Evolutionary conservation across 192 early-diverging fungal genomes (phyloP), one percentile per base, ranked within the genome.

Genomic region (Umbelopsis vinacea): DNA sequence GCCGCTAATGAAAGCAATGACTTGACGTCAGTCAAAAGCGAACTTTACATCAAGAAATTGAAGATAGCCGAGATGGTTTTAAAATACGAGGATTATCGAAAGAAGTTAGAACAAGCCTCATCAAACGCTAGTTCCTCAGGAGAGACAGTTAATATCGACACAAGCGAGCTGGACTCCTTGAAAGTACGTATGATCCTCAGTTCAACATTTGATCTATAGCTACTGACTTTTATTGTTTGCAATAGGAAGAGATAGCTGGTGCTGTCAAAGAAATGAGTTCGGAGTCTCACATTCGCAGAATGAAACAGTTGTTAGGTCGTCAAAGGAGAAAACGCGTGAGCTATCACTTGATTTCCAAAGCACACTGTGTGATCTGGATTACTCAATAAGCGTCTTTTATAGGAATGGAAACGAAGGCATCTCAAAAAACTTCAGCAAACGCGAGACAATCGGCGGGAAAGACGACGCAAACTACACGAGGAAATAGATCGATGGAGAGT

Each of bases 401-500:
- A 63, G 57, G 57, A 63, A 37, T 63, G 57, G 57, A 63, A 63
- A 17, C 23, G 29, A 6, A 29, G 57, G 29, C 57, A 63, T 63
- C 19, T 63, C 0, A 63, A 63, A 38, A 63, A 38, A 8, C 57
- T 63, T 37, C 57, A 63, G 15, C 29, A 37, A n/a, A 63, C 57
- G 29, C 57, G 57, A 37, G 33, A 63, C 12, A 37, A 19, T 3
- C 26, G 57, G 12, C 57, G 19, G 2, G 57, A 63, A 8, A 63
- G 14, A n/a, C 57, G 57, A 19, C 33, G 23, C 14, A 63, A 6
- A 37, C 26, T 63, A 11, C 57, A 63, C 19, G 26, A 63, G 19
- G 29, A 63, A 12, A 63, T 37, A 5, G 57, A 63, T 33, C 57
- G 11, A 29, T 63, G 57, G 57, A 29, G 57, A 17, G 8, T 63